Conservation (phyloP, 2,329 filamentous ascomycete species). For the Scytalidium lignicola region DNA sequence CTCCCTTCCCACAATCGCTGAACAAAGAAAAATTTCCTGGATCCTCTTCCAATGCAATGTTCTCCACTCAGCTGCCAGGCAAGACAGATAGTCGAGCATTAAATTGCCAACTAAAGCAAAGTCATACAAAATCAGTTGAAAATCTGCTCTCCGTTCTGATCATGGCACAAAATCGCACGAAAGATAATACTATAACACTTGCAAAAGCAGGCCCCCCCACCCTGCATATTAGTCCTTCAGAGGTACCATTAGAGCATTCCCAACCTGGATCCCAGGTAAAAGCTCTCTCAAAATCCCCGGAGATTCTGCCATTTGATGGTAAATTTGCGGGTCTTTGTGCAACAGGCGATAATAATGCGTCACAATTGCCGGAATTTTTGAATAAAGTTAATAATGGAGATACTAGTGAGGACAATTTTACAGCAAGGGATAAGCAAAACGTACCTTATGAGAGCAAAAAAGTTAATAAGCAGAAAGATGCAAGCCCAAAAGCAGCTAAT, state of each 20-base stretch:
- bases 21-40: background rate
- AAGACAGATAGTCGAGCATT: no score
- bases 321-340: background rate
- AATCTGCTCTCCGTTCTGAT: background rate
- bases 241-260: background rate
- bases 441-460: constrained; percentile 11
- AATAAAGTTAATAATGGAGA: no score
- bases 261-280: background rate
- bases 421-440: no score
- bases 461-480: constrained; percentile 14
- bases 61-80: constrained; percentile 8
- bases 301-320: background rate
- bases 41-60: background rate
- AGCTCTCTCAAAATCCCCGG: background rate
- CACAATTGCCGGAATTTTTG: background rate
- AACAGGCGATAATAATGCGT: background rate
- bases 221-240: background rate
- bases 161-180: background rate
- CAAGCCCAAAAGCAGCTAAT: no score
- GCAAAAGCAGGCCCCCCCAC: background rate
- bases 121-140: no score
- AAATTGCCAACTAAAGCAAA: no score
- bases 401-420: no score
- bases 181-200: background rate
- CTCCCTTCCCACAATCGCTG: background rate